Conservation (phyloP, 805 yeast genomes). For the Yamadazyma laniorum region DNA sequence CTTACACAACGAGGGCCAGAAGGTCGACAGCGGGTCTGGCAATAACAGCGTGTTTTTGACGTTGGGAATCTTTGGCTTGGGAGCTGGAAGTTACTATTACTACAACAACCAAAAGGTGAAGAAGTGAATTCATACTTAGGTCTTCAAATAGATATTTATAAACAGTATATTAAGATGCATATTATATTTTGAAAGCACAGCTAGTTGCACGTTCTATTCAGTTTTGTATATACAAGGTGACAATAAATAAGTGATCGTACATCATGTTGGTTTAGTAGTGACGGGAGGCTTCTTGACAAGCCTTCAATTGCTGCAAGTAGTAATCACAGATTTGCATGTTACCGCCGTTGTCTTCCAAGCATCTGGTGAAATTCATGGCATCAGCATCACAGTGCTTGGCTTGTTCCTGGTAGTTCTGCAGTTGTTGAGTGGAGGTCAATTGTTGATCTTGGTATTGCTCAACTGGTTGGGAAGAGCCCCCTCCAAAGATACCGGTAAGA, state of each 20-base stretch:
- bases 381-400: constrained; percentile 78
- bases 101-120: constrained; percentile 8
- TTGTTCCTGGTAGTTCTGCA: constrained; percentile 38
- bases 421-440: constrained; percentile 34
- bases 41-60: constrained; percentile 16
- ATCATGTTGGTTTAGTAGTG: constrained; percentile 67
- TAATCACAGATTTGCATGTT: constrained; percentile 96
- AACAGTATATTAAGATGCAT: background rate
- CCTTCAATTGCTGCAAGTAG: constrained; percentile 95
- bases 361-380: constrained; percentile 93
- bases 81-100: constrained; percentile 29
- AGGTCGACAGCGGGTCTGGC: constrained; percentile 5
- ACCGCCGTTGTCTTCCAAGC: constrained; percentile 90
- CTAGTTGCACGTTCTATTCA: background rate
- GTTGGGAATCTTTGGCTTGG: constrained; percentile 26
- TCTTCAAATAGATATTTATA: background rate
- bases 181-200: background rate
- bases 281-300: constrained; percentile 92
- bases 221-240: constrained; percentile 6
- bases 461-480: constrained; percentile 54
- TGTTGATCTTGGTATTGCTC: constrained; percentile 34
- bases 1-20: constrained; percentile 18
- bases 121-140: background rate
- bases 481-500: constrained; percentile 83
- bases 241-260: constrained; percentile 1